phyloP scores from a whole-genome alignment of 805 yeast genomes.

The Komagataella pseudopastoris region DNA sequence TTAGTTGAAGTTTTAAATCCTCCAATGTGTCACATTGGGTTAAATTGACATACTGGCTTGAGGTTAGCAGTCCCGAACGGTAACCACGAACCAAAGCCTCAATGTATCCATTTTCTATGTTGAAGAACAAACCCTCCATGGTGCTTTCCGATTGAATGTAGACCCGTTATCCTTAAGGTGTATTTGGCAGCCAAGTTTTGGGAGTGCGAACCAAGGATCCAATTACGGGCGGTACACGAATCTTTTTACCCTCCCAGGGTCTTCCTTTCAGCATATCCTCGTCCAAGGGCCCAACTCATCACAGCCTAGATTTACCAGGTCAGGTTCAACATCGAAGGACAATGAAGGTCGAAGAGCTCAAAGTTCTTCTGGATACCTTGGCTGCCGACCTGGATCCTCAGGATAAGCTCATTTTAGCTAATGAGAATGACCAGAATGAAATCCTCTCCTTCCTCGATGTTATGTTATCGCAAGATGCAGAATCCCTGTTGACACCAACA shows the following conservation, averaged over 20 bases:
- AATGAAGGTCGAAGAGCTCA: conserved; percentile 2
- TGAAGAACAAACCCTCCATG: conserved; percentile 93
- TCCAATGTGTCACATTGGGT: conserved; percentile 95
- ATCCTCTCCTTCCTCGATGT: conserved; percentile 20
- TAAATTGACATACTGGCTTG: conserved; percentile 77
- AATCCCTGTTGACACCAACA: conserved; percentile 12
- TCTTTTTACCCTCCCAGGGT: background rate
- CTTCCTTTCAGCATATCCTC: background rate
- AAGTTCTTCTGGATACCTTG: conserved; percentile 23
- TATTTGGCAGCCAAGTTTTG: background rate
- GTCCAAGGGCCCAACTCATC: background rate
- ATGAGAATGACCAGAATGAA: conserved; percentile 20
- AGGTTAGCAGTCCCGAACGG: conserved; percentile 65
- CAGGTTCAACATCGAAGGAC: background rate
- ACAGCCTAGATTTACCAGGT: background rate
- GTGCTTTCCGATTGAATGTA: background rate
- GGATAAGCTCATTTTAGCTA: conserved; percentile 13
- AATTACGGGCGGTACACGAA: conserved; percentile 2
- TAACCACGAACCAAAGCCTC: conserved; percentile 95
- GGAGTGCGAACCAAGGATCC: background rate
- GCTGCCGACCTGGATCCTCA: conserved; percentile 13
- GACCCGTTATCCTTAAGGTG: background rate
- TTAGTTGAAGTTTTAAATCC: conserved; percentile 84
- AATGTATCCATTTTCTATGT: conserved; percentile 77
- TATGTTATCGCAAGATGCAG: conserved; percentile 34